These are phyloP conservation scores for Trematosphaeria pertusa DNA, from an alignment of 2,329 filamentous ascomycete genomes.

Conservation along the genomic window DNA sequence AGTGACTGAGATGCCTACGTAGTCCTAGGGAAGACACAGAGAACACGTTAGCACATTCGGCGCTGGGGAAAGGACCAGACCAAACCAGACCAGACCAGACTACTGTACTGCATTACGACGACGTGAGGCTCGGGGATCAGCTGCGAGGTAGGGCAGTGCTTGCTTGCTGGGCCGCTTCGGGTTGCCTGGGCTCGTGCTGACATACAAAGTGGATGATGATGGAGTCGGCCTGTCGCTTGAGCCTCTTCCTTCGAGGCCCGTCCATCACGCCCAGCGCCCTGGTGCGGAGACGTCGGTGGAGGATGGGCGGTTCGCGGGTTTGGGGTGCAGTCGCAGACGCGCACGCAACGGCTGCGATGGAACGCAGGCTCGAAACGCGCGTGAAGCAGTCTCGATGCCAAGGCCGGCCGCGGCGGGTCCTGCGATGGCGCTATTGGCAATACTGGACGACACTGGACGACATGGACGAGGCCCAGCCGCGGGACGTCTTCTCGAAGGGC, in stretches of 20 bases:
- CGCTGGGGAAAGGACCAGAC: too few species aligned
- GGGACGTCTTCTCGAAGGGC: too few species aligned
- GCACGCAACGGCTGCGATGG: background rate
- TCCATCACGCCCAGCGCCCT: constrained; percentile 1
- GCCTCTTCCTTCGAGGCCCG: constrained; percentile 19
- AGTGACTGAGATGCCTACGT: constrained; percentile 32
- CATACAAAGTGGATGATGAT: constrained; percentile 83
- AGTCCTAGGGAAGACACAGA: constrained; percentile 37
- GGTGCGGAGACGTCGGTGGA: background rate
- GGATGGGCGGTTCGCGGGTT: background rate
- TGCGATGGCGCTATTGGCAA: constrained; percentile 5
- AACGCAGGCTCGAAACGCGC: constrained; percentile 3
- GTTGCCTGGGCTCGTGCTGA: constrained; percentile 25
- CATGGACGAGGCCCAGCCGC: too few species aligned
- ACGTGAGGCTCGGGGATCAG: constrained; percentile 14
- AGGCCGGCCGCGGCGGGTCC: background rate
- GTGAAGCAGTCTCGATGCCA: constrained; percentile 2
- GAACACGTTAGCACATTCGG: constrained; percentile 31
- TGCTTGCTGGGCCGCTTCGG: constrained; percentile 19
- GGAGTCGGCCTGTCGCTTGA: constrained; percentile 51
- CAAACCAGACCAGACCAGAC: too few species aligned
- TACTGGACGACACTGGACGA: too few species aligned
- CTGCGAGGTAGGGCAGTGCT: constrained; percentile 25
- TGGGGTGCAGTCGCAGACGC: background rate
- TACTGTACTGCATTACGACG: constrained; percentile 18